Evolutionary conservation across 2,329 filamentous ascomycete genomes (phyloP), one percentile per base, ranked within the genome.

Genomic region (Annulohypoxylon truncatum): DNA sequence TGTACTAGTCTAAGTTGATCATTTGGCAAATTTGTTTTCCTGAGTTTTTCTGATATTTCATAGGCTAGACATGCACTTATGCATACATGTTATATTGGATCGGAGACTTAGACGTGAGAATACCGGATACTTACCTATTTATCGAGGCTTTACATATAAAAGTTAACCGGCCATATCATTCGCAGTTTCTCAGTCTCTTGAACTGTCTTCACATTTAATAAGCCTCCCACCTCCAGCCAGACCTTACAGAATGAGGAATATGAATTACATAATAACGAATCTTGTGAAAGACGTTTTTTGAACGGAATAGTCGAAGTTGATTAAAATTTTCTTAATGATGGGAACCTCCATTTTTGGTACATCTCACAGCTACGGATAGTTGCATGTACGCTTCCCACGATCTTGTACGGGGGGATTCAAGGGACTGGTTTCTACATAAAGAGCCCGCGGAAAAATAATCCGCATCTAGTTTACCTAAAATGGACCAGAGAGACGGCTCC

Each of bases 401-500:
- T 15, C 18, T 22, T 31, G 1, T 24, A 12, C 12, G 29, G 4
- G 15, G 15, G 3, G 22, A 15, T 29, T 8, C 12, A 29, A 28
- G 18, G 13, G 35, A 9, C 18, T 18, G 26, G 15, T 33, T n/a
- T n/a, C 46, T 22, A 24, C 20, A 47, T 7, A 29, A 38, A 24
- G 7, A 29, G 4, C 29, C 22, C 12, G 6, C 15, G 15, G 24
- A 5, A 9, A 12, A 12, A 13, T 4, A 44, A 18, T 2, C 8
- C 22, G 2, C 22, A 20, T 24, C 18, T 22, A 1, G 33, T 29
- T 5, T 26, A 12, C 29, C 24, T 2, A 31, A 28, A 3, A 67
- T 64, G 62, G 69, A 73, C 47, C 57, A 29, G 47, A 58, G 67
- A 33, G 42, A 69, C n/a, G 65, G 47, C 20, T 28, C 52, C 6